phyloP scores from a whole-genome alignment of 495 filamentous ascomycete genomes.

The Penicillium angulare region DNA sequence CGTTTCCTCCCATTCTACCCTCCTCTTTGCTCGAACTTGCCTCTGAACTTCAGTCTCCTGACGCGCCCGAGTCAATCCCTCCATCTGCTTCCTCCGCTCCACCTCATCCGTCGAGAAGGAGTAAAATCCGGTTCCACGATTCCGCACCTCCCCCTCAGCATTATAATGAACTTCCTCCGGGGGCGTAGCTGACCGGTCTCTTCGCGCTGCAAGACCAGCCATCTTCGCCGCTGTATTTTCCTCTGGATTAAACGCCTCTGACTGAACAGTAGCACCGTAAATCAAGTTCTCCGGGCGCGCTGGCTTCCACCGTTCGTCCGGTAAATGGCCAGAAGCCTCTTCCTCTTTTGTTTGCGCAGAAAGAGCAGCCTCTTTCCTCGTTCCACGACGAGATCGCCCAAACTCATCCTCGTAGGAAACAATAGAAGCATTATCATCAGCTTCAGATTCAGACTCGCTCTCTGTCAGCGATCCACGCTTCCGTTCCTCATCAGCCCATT shows the following conservation, averaged over 20 bases:
- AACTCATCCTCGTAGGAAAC: constrained; percentile 89
- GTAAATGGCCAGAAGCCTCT: constrained; percentile 32
- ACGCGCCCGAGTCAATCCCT: constrained; percentile 62
- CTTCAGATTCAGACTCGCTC: constrained; percentile 34
- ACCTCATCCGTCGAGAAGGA: constrained; percentile 72
- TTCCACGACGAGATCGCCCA: constrained; percentile 70
- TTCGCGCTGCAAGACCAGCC: constrained; percentile 66
- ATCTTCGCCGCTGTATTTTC: constrained; percentile 59
- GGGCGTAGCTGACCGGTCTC: constrained; percentile 74
- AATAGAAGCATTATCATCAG: constrained; percentile 54
- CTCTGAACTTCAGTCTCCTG: too few species aligned
- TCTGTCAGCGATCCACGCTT: constrained; percentile 29
- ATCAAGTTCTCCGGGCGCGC: constrained; percentile 69
- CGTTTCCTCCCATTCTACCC: too few species aligned
- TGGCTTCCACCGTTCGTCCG: constrained; percentile 56
- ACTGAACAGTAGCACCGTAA: constrained; percentile 77
- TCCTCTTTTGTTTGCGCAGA: constrained; percentile 52
- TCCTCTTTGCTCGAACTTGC: too few species aligned
- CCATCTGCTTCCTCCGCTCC: constrained; percentile 70
- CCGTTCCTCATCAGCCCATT: constrained; percentile 73
- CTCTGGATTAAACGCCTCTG: constrained; percentile 73
- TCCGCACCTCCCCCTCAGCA: constrained; percentile 74
- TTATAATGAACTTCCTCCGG: constrained; percentile 82
- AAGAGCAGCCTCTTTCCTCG: constrained; percentile 58
- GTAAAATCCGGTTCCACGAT: constrained; percentile 89